Base-by-base conservation (phyloP, 805 yeast genomes). In the Cyberlindnera mississippiensis region DNA sequence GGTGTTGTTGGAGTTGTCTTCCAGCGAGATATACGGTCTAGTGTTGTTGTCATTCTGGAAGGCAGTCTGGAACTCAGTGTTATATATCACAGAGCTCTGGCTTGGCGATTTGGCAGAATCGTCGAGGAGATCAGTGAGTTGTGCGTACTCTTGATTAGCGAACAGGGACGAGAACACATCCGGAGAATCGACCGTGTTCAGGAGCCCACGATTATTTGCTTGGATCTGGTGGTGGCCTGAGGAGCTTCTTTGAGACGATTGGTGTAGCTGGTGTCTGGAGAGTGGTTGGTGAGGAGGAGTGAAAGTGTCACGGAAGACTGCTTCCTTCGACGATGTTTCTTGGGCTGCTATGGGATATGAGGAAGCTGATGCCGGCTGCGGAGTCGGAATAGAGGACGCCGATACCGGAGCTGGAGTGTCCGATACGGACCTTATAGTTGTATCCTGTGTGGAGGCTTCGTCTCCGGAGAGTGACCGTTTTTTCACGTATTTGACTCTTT, bases 121-220 rank as follows among this genome's bases (percentile, higher is more conserved):
- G 28, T 57, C 61, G n/a, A 69, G 40, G 4, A 69, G 47, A 43
- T 64, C 72, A 6, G 72, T 66, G 28, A 69, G 50, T 48, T 69
- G 71, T 2, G 60, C 52, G 38, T 67, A 68, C 43, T 69, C 73
- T 32, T 67, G 71, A 48, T 69, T 68, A 12, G 69, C 71, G 39
- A 68, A 58, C 24, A 55, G 34, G 1, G 62, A 58, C 3, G 61
- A 55, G 30, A 58, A 58, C 4, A 54, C 58, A 28, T 56, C 61
- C 15, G 60, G 56, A 1, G 60, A 52, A 9, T 45, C 52, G n/a
- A 41, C 44, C 1, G 43, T 24, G 30, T 27, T 40, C n/a, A 42
- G 6, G 26, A 24, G 22, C 4, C 29, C 31, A 6, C 24, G 38
- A 24, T 28, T 10, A 10, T 27, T 11, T 13, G 24, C 33, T 2